Conservation (phyloP, 179 eudicot genomes). For the Sideroxylon spinosum region DNA sequence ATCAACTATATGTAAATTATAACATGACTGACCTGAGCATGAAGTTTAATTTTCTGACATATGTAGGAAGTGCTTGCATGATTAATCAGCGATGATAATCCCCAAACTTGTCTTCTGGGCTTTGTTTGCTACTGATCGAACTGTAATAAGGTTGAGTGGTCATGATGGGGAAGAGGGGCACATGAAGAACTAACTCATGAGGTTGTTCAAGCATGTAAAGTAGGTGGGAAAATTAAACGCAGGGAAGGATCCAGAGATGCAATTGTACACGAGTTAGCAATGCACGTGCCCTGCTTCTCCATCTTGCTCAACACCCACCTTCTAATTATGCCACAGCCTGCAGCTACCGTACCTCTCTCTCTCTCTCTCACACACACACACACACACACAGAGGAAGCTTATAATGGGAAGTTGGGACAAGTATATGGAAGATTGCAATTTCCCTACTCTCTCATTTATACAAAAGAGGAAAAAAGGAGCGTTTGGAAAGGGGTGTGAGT, state of each 20-base stretch:
- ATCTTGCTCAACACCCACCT: slow-evolving; percentile 61
- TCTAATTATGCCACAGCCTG: not conserved
- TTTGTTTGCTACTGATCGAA: not conserved
- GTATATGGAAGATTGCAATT: not conserved
- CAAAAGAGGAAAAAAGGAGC: slow-evolving; percentile 11
- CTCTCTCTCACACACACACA: not conserved
- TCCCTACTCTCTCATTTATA: slow-evolving; percentile 21
- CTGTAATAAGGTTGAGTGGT: slow-evolving; percentile 37
- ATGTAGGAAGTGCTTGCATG: not conserved
- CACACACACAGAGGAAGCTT: not conserved
- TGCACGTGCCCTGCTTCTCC: slow-evolving; percentile 91
- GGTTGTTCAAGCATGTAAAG: not conserved
- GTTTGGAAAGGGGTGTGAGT: slow-evolving; percentile 9
- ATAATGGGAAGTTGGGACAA: slow-evolving; percentile 9
- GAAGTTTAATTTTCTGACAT: slow-evolving; percentile 3
- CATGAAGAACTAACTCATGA: slow-evolving; percentile 57
- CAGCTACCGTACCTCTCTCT: not conserved
- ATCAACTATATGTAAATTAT: not conserved
- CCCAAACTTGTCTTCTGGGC: not conserved
- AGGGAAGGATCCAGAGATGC: not conserved
- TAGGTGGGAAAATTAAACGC: not conserved
- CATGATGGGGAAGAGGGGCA: slow-evolving; percentile 71
- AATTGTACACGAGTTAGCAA: slow-evolving; percentile 41
- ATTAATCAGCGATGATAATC: not conserved
- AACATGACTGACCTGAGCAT: slow-evolving; percentile 7